These are phyloP conservation scores for Aspergillus puulaauensis DNA, from an alignment of 2,329 filamentous ascomycete species.

Conservation along the genomic window DNA sequence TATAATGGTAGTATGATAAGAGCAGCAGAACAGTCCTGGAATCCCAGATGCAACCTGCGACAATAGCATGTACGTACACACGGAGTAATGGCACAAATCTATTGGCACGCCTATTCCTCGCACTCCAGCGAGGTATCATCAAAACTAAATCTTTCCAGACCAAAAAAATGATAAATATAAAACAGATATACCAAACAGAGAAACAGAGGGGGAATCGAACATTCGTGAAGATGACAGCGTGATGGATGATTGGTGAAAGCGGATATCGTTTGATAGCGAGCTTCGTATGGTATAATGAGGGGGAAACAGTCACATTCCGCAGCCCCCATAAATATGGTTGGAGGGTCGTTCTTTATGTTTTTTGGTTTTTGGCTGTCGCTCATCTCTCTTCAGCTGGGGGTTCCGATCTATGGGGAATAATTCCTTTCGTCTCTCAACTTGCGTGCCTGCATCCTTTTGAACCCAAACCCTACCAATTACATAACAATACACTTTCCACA, in stretches of 20 bases:
- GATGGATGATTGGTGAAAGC: conserved; percentile 25
- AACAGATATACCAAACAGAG: conserved; percentile 21
- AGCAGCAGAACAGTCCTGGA: background rate
- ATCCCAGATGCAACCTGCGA: conserved; percentile 14
- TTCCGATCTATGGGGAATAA: conserved; percentile 15
- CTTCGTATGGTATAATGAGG: conserved; percentile 22
- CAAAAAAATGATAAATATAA: conserved; percentile 4
- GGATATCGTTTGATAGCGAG: conserved; percentile 30
- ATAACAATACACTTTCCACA: conserved; percentile 86
- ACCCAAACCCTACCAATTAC: conserved; percentile 40
- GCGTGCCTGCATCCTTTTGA: conserved; percentile 19
- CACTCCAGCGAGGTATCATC: conserved; percentile 20
- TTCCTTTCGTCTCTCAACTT: conserved; percentile 23
- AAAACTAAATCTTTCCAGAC: conserved; percentile 28
- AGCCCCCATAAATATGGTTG: conserved; percentile 21
- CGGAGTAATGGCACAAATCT: conserved; percentile 21
- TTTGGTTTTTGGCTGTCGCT: conserved; percentile 10
- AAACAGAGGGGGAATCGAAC: conserved; percentile 43
- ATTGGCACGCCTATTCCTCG: conserved; percentile 32
- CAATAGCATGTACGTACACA: conserved; percentile 24
- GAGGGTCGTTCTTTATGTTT: background rate
- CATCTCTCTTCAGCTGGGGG: conserved; percentile 14
- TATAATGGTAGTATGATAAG: conserved; percentile 2
- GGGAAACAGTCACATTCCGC: conserved; percentile 13
- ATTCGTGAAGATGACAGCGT: conserved; percentile 39